Conservation (phyloP, 2,329 filamentous ascomycete genomes). For the Aspergillus udagawae region DNA sequence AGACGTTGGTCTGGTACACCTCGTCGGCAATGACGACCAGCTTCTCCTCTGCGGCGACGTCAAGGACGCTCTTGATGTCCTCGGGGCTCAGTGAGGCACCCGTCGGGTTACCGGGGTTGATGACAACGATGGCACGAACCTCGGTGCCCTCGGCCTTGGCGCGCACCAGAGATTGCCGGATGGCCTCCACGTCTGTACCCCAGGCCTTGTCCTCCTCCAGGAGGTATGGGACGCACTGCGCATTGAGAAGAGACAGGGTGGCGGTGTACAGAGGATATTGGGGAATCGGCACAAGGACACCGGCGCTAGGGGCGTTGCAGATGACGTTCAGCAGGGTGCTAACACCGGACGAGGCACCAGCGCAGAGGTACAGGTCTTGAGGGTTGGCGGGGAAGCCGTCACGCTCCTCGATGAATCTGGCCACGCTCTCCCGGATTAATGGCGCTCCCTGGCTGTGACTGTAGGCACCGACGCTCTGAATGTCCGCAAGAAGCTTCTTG, state of each 20-base stretch:
- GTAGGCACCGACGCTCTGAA: conserved; percentile 93
- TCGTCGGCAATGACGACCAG: conserved; percentile 93
- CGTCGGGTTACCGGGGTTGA: conserved; percentile 98
- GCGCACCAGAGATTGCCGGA: conserved; percentile 68
- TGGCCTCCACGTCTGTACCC: conserved; percentile 80
- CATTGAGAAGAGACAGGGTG: conserved; percentile 79
- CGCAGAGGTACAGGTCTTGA: conserved; percentile 82
- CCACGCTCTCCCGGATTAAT: conserved; percentile 82
- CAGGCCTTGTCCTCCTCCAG: conserved; percentile 82
- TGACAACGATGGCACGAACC: conserved; percentile 89
- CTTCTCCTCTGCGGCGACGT: conserved; percentile 78
- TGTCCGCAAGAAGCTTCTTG: conserved; percentile 71
- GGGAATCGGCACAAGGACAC: conserved; percentile 89
- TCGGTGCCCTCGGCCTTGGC: conserved; percentile 75
- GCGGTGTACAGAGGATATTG: conserved; percentile 98
- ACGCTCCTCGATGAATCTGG: conserved; percentile 85
- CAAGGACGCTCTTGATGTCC: conserved; percentile 79
- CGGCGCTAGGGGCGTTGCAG: conserved; percentile 70
- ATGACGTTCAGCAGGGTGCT: conserved; percentile 90
- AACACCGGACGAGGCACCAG: conserved; percentile 88
- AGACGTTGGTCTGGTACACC: conserved; percentile 99
- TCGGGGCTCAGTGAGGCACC: conserved; percentile 76
- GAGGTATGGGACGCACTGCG: conserved; percentile 86
- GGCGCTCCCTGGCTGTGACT: conserved; percentile 88
- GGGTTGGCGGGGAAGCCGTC: conserved; percentile 84